These are phyloP conservation scores for Chytriomyces sp. DNA, from an alignment of 192 early-diverging fungal genomes.

Conservation along the genomic window DNA sequence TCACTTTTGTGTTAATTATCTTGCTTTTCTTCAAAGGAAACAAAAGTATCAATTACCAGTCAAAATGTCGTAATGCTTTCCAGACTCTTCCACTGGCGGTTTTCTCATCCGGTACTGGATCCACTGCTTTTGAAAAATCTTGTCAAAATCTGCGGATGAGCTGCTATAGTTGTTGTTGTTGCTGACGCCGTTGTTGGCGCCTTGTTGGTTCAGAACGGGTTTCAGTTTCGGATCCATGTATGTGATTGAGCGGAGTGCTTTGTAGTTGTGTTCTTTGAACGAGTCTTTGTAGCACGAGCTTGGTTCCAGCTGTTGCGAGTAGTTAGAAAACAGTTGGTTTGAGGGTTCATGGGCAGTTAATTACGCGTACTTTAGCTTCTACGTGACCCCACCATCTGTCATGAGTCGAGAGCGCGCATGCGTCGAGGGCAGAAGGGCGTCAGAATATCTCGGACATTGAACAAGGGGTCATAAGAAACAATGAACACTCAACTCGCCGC, in stretches of 20 bases:
- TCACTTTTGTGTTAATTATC: not conserved
- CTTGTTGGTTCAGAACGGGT: slow-evolving; percentile 1
- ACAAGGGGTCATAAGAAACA: not conserved
- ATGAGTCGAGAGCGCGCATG: too few species aligned
- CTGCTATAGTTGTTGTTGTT: not conserved
- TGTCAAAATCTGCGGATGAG: not conserved
- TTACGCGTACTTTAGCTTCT: slow-evolving; percentile 8
- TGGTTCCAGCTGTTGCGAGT: slow-evolving; percentile 8
- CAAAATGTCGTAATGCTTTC: slow-evolving; percentile 50
- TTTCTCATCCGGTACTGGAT: slow-evolving; percentile 47
- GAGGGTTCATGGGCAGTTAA: not conserved
- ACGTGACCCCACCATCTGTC: slow-evolving; percentile 49
- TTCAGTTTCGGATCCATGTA: slow-evolving; percentile 10
- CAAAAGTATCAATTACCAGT: slow-evolving; percentile 38
- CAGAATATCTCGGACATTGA: not conserved
- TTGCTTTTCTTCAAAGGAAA: slow-evolving; percentile 8
- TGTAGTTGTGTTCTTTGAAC: slow-evolving; percentile 49
- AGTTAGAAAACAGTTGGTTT: not conserved
- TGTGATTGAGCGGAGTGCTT: slow-evolving; percentile 3
- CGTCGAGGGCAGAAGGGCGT: too few species aligned
- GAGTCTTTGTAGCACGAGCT: slow-evolving; percentile 47
- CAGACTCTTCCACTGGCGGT: slow-evolving; percentile 35
- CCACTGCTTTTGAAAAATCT: slow-evolving; percentile 38
- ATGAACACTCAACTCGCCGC: slow-evolving; percentile 40
- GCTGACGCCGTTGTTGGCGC: not conserved